Percentiles rank a stretch among this genome's conserved stretches.
These are phyloP conservation scores for Diplogelasinospora grovesii DNA, from an alignment of 495 filamentous ascomycete genomes.

Conservation along the genomic window DNA sequence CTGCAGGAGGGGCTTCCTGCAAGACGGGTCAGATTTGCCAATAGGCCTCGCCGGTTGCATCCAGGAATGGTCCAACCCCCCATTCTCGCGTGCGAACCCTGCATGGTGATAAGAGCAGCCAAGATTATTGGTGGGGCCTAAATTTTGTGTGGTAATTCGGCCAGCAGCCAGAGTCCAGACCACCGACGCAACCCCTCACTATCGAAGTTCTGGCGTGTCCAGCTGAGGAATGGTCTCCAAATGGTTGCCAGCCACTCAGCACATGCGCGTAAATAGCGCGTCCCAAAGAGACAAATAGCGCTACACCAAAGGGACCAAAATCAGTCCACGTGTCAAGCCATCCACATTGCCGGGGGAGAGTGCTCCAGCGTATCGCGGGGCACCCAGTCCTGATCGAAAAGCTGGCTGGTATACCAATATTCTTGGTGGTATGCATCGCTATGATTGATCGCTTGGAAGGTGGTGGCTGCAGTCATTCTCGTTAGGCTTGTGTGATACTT, in stretches of 20 bases:
- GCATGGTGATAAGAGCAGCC: conserved; percentile 24
- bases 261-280: conserved; percentile 1
- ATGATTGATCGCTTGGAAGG: conserved; percentile 22
- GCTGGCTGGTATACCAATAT: conserved; percentile 35
- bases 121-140: conserved; percentile 17
- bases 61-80: too few relatives aligned
- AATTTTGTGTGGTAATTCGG: conserved; percentile 22
- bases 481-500: not conserved
- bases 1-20: conserved; percentile 22
- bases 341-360: conserved; percentile 13
- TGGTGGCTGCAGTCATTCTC: conserved; percentile 20
- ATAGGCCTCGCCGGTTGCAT: conserved; percentile 15
- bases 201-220: conserved; percentile 5
- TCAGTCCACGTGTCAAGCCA: conserved; percentile 18
- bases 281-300: conserved; percentile 1
- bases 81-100: conserved; percentile 13
- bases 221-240: conserved; percentile 8
- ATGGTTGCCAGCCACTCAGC: too few relatives aligned
- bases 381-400: conserved; percentile 31
- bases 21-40: conserved; percentile 16
- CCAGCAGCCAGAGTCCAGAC: conserved; percentile 14
- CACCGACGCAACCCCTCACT: conserved; percentile 11
- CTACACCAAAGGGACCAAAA: too few relatives aligned
- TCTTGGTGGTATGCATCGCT: conserved; percentile 24
- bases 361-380: conserved; percentile 32